A percentile compares a stretch with the other conserved stretches of the same genome.
Conservation (phyloP, 2,329 filamentous ascomycete species). For the Fusarium anthophilum region DNA sequence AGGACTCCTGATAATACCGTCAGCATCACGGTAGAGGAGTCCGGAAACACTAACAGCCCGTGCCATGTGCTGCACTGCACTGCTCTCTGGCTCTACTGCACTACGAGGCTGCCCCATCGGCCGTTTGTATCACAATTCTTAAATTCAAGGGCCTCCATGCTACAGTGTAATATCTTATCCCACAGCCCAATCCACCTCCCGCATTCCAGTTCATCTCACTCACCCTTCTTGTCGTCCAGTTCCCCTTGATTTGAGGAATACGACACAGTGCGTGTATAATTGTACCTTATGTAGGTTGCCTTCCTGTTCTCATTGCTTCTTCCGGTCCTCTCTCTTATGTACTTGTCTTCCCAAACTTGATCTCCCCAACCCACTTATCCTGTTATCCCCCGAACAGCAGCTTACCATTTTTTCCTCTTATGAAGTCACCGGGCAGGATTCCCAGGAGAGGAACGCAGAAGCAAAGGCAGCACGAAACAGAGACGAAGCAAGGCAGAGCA, state of each 20-base stretch:
- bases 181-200: constrained; percentile 17
- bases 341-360: constrained; percentile 17
- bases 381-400: background rate
- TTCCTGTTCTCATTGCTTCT: constrained; percentile 12
- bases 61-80: background rate
- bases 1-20: constrained; percentile 19
- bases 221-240: constrained; percentile 18
- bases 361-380: constrained; percentile 30
- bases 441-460: constrained; percentile 22
- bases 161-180: constrained; percentile 29
- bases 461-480: constrained; percentile 19
- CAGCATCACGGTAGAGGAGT: constrained; percentile 9
- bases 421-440: constrained; percentile 26
- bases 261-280: constrained; percentile 32
- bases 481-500: constrained; percentile 26
- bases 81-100: background rate
- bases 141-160: constrained; percentile 20
- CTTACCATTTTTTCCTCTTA: constrained; percentile 20
- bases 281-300: background rate
- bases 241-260: constrained; percentile 14
- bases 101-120: constrained; percentile 2
- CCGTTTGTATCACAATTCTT: constrained; percentile 19
- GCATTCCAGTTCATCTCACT: constrained; percentile 33
- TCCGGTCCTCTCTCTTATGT: background rate
- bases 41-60: constrained; percentile 1